Conservation (phyloP, 805 yeast species). For the Nematodospora valgi region DNA sequence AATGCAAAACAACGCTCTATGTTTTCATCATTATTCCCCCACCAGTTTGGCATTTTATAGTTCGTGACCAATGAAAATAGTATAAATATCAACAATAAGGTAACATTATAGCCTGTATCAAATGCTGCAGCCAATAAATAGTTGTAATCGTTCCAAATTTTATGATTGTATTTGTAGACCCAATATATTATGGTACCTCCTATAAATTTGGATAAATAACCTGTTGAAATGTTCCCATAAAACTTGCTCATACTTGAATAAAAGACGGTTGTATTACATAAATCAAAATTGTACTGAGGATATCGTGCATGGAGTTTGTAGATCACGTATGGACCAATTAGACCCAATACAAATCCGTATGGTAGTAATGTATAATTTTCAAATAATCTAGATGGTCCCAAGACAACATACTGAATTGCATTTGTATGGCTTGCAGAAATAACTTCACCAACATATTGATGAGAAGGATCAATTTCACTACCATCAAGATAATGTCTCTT, state of each 20-base stretch:
- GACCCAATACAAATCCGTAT: slow-evolving; percentile 42
- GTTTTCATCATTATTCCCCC: slow-evolving; percentile 44
- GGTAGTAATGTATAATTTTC: slow-evolving; percentile 42
- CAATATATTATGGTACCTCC: slow-evolving; percentile 49
- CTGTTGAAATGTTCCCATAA: slow-evolving; percentile 50
- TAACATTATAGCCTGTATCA: slow-evolving; percentile 48
- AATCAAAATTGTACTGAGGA: slow-evolving; percentile 27
- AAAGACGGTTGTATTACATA: slow-evolving; percentile 47
- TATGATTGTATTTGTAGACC: slow-evolving; percentile 35
- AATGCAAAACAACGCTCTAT: slow-evolving; percentile 47
- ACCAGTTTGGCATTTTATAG: slow-evolving; percentile 41
- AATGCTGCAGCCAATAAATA: slow-evolving; percentile 50
- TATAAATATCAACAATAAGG: slow-evolving; percentile 38
- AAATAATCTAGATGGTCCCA: slow-evolving; percentile 47
- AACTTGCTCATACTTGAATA: slow-evolving; percentile 46
- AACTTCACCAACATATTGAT: slow-evolving; percentile 52
- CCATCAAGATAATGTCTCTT: slow-evolving; percentile 38
- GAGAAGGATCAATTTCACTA: slow-evolving; percentile 37
- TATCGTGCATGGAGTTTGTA: slow-evolving; percentile 24
- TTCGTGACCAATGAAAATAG: slow-evolving; percentile 22
- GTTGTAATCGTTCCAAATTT: slow-evolving; percentile 41
- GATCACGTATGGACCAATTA: slow-evolving; percentile 33
- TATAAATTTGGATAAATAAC: slow-evolving; percentile 45
- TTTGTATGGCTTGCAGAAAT: slow-evolving; percentile 43
- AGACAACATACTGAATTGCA: slow-evolving; percentile 48